These are phyloP conservation scores for Dimocarpus longan DNA, from an alignment of 345 rosid genomes.

Conservation along the genomic window DNA sequence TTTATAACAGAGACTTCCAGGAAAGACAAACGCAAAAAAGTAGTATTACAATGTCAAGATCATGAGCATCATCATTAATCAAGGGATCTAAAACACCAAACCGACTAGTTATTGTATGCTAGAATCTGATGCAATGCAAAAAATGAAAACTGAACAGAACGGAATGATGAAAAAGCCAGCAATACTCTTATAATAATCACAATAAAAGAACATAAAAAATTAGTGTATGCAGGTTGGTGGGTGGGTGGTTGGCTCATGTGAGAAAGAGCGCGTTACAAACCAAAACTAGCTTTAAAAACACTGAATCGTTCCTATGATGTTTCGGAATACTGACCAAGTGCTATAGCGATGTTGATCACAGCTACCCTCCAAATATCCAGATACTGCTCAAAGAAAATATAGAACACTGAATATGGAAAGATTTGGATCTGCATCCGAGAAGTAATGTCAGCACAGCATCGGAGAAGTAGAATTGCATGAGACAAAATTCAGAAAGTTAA, in stretches of 20 bases:
- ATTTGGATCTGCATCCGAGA: constrained; percentile 69
- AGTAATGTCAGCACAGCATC: constrained; percentile 23
- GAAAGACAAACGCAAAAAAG: background rate
- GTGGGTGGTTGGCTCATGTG: background rate
- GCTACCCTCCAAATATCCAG: constrained; percentile 93
- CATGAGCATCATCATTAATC: too few relatives aligned
- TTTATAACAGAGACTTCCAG: background rate
- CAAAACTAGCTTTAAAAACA: constrained; percentile 4
- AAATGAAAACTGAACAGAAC: too few relatives aligned
- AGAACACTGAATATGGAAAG: constrained; percentile 91
- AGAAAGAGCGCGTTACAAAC: background rate
- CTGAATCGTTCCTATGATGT: background rate
- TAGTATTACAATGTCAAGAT: background rate
- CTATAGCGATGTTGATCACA: constrained; percentile 72
- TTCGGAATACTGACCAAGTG: constrained; percentile 67
- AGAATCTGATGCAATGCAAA: too few relatives aligned
- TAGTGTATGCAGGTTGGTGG: background rate
- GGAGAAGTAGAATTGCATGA: background rate
- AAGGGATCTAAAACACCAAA: too few relatives aligned
- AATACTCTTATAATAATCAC: too few relatives aligned
- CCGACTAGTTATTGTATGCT: too few relatives aligned
- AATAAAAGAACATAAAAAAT: too few relatives aligned
- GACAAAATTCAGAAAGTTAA: constrained; percentile 8
- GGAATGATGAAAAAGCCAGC: too few relatives aligned
- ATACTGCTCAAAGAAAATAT: constrained; percentile 96